Evolutionary conservation across 2,329 filamentous ascomycete genomes (phyloP).

Genomic region (Trematosphaeria pertusa): DNA sequence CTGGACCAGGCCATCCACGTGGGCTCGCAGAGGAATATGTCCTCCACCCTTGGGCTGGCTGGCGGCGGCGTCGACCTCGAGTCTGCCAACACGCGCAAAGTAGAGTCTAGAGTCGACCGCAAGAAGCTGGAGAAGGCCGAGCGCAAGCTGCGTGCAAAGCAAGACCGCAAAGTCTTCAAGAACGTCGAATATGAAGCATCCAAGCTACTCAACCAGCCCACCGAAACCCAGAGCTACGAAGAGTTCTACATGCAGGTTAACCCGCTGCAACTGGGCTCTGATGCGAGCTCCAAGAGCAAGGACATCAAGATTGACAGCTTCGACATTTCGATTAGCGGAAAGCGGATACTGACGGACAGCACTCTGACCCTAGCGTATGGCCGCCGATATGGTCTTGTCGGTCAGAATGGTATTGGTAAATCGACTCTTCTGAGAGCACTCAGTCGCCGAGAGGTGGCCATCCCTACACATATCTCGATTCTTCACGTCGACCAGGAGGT

Average conservation of each 20-base stretch:
- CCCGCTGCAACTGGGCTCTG: conserved; percentile 83
- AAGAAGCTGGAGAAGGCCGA: conserved; percentile 99
- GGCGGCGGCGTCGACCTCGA: conserved; percentile 88
- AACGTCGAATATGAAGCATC: conserved; percentile 98
- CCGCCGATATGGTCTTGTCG: conserved; percentile 93
- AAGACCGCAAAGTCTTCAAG: conserved; percentile 98
- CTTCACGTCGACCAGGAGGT: conserved; percentile 98
- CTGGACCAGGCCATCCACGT: conserved; percentile 96
- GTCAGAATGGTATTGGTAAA: conserved; percentile 94
- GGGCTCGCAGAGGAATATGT: conserved; percentile 92
- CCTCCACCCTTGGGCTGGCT: conserved; percentile 88
- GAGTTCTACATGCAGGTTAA: conserved; percentile 99
- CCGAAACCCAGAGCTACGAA: conserved; percentile 90
- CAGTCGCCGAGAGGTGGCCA: conserved; percentile 89
- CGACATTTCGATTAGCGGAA: conserved; percentile 89
- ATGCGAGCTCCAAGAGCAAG: conserved; percentile 82
- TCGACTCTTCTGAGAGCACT: conserved; percentile 90
- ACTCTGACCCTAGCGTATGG: conserved; percentile 90
- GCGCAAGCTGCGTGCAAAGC: conserved; percentile 95
- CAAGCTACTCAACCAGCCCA: conserved; percentile 80
- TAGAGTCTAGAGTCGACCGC: conserved; percentile 95
- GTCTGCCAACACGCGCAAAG: conserved; percentile 88
- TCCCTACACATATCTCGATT: conserved; percentile 98
- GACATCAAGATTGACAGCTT: conserved; percentile 98
- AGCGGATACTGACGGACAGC: conserved; percentile 89